Percentiles rank a stretch among this genome's conserved stretches.
These are phyloP conservation scores for Neonectria hederae DNA, from an alignment of 2,329 filamentous ascomycete genomes.

Conservation along the genomic window DNA sequence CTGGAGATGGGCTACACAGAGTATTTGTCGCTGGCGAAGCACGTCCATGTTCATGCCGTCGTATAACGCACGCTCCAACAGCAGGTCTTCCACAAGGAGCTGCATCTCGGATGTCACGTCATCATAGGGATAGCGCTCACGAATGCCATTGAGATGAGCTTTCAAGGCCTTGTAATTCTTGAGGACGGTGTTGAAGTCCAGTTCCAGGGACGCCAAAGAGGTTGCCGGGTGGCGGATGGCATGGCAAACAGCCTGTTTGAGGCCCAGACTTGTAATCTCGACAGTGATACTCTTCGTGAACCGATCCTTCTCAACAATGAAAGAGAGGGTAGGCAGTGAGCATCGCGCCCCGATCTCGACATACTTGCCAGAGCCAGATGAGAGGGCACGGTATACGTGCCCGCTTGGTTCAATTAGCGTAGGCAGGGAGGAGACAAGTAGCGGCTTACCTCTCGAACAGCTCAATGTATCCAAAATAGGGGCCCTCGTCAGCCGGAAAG, in stretches of 20 bases:
- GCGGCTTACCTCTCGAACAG: conserved; percentile 39
- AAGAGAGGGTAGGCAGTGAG: conserved; percentile 36
- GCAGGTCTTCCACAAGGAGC: conserved; percentile 40
- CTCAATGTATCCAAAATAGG: conserved; percentile 40
- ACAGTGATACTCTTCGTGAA: conserved; percentile 32
- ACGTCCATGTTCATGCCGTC: conserved; percentile 39
- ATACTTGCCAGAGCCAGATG: conserved; percentile 42
- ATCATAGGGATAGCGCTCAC: conserved; percentile 15
- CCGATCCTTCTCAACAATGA: conserved; percentile 43
- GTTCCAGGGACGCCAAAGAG: conserved; percentile 19
- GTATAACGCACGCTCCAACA: conserved; percentile 42
- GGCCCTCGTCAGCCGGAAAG: conserved; percentile 36
- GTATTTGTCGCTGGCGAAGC: conserved; percentile 29
- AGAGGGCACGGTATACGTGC: conserved; percentile 38
- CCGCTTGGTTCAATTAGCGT: conserved; percentile 35
- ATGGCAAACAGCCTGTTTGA: conserved; percentile 50
- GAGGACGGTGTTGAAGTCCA: conserved; percentile 38
- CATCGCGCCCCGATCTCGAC: conserved; percentile 31
- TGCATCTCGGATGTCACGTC: conserved; percentile 38
- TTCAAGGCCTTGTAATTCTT: conserved; percentile 39
- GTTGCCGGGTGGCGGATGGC: conserved; percentile 41
- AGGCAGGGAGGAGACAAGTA: background rate
- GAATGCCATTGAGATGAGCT: conserved; percentile 25
- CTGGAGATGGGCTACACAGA: conserved; percentile 38
- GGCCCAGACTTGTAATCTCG: conserved; percentile 47